Percentiles rank a stretch among this genome's conserved stretches.
These are phyloP conservation scores for Psilocybe cyanescens DNA, from an alignment of 768 basidiomycete genomes.

Conservation along the genomic window DNA sequence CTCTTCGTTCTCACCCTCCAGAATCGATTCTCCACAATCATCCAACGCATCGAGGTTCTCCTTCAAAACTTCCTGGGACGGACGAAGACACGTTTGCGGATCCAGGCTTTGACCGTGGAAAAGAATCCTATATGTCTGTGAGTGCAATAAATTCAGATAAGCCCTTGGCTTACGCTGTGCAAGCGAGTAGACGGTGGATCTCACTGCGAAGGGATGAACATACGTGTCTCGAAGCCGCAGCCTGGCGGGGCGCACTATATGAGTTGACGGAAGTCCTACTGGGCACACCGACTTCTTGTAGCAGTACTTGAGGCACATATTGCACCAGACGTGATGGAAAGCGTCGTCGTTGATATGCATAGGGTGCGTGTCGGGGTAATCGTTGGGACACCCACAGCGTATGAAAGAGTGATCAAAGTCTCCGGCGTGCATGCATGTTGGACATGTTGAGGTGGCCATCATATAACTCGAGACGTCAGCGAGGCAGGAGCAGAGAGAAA, in stretches of 20 bases:
- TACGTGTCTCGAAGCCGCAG: slow-evolving; percentile 9
- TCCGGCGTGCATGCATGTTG: slow-evolving; percentile 23
- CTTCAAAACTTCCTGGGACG: background rate
- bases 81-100: slow-evolving; percentile 6
- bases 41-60: background rate
- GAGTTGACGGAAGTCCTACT: slow-evolving; percentile 15
- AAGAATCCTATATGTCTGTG: slow-evolving; percentile 14
- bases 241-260: slow-evolving; percentile 11
- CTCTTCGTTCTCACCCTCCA: background rate
- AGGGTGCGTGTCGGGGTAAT: slow-evolving; percentile 24
- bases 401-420: slow-evolving; percentile 22
- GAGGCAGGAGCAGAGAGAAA: background rate
- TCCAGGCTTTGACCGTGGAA: slow-evolving; percentile 12
- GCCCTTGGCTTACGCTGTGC: slow-evolving; percentile 7
- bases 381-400: slow-evolving; percentile 33
- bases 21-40: background rate
- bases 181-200: slow-evolving; percentile 7
- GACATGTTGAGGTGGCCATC: slow-evolving; percentile 19
- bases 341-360: slow-evolving; percentile 29
- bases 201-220: slow-evolving; percentile 7
- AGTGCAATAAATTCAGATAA: slow-evolving; percentile 13
- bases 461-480: background rate
- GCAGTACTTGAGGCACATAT: slow-evolving; percentile 29
- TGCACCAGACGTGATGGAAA: slow-evolving; percentile 34
- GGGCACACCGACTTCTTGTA: slow-evolving; percentile 25